Evolutionary conservation across 441 rosid genomes (phyloP), one percentile per base, ranked within the genome.

Genomic region (Euphorbia corollata): DNA sequence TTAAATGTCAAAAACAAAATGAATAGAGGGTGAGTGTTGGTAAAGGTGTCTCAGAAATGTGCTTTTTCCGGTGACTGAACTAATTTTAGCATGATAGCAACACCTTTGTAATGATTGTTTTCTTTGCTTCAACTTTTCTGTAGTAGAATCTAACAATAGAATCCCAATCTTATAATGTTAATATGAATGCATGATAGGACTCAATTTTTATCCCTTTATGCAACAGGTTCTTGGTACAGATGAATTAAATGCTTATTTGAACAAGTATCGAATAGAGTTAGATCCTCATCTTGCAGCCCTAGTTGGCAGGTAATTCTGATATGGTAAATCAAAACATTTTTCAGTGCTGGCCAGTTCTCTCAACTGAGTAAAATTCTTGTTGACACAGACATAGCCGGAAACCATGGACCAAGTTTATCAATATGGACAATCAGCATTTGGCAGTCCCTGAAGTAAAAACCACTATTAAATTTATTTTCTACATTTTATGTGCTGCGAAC

Each of bases 361-460:
- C 5, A 54, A 30, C 75, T 70, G 55, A 68, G 41, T 23, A 60
- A 59, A 22, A 18, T 51, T 65, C 20, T 51, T 59, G 23, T 68
- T 38, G 30, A 69, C 27, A 41, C 76, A 93, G 99, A 79, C 99
- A 91, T 73, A 86, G 91, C 71, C 87, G 93, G 73, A 93, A 89
- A 82, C 96, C 96, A 41, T 93, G 95, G 97, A 60, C 88, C 10
- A 93, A 87, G 79, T 93, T 93, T 80, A 85, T 91, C 45, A 93
- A 80, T 73, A 81, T 75, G 45, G 97, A 91, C 59, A 93, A 93
- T 81, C 96, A 88, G 68, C 97, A 91, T 82, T 75, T 93, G 67
- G 92, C 92, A 30, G 86, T 89, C 69, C 88, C 91, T 61, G 99
- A 93, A 95, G 97, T 93, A 85, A 39, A 30, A 27, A 64, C 18